phyloP scores from a whole-genome alignment of 1,284 basidiomycete genomes.

The Cryptococcus amylolentus region DNA sequence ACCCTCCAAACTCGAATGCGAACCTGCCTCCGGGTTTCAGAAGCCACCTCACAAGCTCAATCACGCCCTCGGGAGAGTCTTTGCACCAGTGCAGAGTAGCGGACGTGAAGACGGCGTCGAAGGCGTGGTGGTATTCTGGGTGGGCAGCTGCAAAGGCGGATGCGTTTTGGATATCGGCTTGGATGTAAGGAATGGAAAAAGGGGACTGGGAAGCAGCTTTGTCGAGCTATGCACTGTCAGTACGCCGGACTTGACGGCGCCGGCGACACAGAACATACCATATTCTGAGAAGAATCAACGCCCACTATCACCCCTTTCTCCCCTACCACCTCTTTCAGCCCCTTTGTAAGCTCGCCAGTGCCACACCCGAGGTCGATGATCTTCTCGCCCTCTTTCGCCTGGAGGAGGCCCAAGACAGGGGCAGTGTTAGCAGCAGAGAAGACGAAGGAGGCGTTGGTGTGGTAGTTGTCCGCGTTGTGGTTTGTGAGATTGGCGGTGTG shows the following conservation, averaged over 20 bases:
- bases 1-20: constrained; percentile 74
- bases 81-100: constrained; percentile 84
- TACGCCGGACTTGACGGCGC: neutral
- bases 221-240: constrained; percentile 53
- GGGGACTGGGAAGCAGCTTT: constrained; percentile 60
- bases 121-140: constrained; percentile 28
- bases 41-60: constrained; percentile 58
- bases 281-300: constrained; percentile 65
- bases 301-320: constrained; percentile 61
- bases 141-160: constrained; percentile 11
- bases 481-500: constrained; percentile 25
- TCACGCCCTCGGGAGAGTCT: constrained; percentile 62
- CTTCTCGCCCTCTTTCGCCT: constrained; percentile 61
- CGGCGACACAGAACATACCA: constrained; percentile 56
- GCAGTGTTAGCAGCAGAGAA: constrained; percentile 65
- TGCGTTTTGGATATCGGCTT: constrained; percentile 37
- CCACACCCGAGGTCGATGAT: constrained; percentile 80
- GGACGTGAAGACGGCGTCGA: constrained; percentile 65
- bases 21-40: constrained; percentile 68
- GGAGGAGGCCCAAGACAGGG: constrained; percentile 62
- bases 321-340: constrained; percentile 59
- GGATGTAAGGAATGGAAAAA: constrained; percentile 52
- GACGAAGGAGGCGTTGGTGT: constrained; percentile 59
- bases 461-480: constrained; percentile 41
- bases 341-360: constrained; percentile 67